phyloP scores from a whole-genome alignment of 768 basidiomycete genomes.

The Boletus eberwhitei region DNA sequence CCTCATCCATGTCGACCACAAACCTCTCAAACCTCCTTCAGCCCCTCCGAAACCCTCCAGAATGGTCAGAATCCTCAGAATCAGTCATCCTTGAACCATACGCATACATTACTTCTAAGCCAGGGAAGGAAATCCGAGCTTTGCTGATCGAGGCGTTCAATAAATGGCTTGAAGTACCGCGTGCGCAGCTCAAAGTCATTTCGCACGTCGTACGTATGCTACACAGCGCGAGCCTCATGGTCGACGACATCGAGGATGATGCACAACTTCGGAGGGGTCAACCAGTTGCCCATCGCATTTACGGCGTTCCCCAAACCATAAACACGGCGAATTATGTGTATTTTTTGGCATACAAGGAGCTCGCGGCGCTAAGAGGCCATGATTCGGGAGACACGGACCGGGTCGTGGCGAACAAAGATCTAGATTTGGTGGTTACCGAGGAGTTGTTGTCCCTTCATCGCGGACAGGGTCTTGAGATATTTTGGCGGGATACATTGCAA shows the following conservation, averaged over 20 bases:
- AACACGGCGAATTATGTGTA: slow-evolving; percentile 97
- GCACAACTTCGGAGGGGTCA: slow-evolving; percentile 82
- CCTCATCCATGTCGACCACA: slow-evolving; percentile 8
- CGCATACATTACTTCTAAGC: slow-evolving; percentile 75
- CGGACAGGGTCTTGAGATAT: slow-evolving; percentile 90
- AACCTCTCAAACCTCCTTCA: slow-evolving; percentile 17
- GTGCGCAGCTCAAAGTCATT: slow-evolving; percentile 67
- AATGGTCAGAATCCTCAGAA: slow-evolving; percentile 37
- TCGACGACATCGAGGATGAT: slow-evolving; percentile 94
- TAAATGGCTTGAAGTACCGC: slow-evolving; percentile 80
- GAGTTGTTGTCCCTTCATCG: slow-evolving; percentile 87
- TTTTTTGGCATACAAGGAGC: slow-evolving; percentile 87
- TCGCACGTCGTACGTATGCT: slow-evolving; percentile 87
- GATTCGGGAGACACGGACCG: not conserved
- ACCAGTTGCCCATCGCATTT: slow-evolving; percentile 93
- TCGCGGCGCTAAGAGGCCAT: slow-evolving; percentile 33
- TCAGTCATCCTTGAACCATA: slow-evolving; percentile 75
- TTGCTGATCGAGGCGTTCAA: slow-evolving; percentile 93
- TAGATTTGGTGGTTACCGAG: slow-evolving; percentile 43
- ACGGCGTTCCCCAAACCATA: slow-evolving; percentile 94
- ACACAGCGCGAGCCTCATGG: slow-evolving; percentile 91
- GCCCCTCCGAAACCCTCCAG: slow-evolving; percentile 17
- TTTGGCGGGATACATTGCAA: slow-evolving; percentile 88
- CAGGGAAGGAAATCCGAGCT: slow-evolving; percentile 90
- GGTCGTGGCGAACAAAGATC: slow-evolving; percentile 69